These are phyloP conservation scores for Extremus antarcticus DNA, from an alignment of 495 filamentous ascomycete species.

Conservation along the genomic window DNA sequence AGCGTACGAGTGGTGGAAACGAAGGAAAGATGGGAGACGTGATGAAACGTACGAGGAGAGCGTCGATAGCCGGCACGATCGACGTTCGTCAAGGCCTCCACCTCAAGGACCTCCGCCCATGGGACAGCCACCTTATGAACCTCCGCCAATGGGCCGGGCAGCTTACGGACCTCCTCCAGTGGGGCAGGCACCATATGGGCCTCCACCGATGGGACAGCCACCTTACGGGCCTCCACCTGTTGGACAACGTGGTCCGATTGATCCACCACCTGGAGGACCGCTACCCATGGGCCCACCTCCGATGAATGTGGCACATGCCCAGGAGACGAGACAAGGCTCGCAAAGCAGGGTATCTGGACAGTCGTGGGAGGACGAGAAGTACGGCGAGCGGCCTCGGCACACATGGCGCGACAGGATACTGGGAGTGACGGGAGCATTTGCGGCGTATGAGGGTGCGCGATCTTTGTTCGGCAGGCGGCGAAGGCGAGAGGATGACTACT, in stretches of 20 bases:
- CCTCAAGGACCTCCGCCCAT: not conserved
- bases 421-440: conserved; percentile 54
- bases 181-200: not conserved
- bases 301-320: not conserved
- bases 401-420: conserved; percentile 53
- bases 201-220: not conserved
- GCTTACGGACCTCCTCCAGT: too few relatives aligned
- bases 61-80: conserved; percentile 1
- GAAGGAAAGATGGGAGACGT: conserved; percentile 39
- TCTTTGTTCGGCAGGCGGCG: conserved; percentile 51
- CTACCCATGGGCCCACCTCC: not conserved
- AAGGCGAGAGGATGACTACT: conserved; percentile 50
- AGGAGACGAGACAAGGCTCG: not conserved
- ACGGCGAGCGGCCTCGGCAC: conserved; percentile 8
- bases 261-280: not conserved
- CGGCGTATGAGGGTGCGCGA: conserved; percentile 53
- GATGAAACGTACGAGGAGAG: conserved; percentile 18
- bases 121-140: not conserved
- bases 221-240: not conserved
- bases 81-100: not conserved
- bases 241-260: not conserved
- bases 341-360: conserved; percentile 29
- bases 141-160: not conserved
- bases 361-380: conserved; percentile 21
- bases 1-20: conserved; percentile 47